Percentiles rank a stretch among this genome's conserved stretches.
Evolutionary conservation across 257 asterid species (phyloP).

Genomic region (Sherardia arvensis): DNA sequence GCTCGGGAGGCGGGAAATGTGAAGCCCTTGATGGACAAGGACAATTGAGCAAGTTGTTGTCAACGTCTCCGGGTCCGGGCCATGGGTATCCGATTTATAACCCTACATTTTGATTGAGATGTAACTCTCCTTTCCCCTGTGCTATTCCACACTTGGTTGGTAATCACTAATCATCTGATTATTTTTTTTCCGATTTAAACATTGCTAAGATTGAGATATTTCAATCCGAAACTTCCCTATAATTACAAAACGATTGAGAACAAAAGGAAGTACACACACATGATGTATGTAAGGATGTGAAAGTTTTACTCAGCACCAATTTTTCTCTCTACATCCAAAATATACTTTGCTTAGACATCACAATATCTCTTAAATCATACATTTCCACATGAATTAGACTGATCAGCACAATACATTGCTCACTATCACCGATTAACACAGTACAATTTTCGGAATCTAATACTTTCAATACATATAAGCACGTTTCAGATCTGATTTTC

Average conservation of each 20-base stretch:
- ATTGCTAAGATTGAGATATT: neutral
- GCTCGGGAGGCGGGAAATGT: neutral
- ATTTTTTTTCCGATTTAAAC: too few species aligned
- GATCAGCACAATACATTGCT: too few species aligned
- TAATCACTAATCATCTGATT: neutral
- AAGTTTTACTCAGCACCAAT: neutral
- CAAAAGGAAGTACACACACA: neutral
- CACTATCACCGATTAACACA: too few species aligned
- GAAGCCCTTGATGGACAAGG: slow-evolving; percentile 3
- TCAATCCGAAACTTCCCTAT: neutral
- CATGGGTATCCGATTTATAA: neutral
- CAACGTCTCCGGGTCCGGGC: neutral
- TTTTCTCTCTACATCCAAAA: too few species aligned
- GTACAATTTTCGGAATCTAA: too few species aligned
- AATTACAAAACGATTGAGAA: neutral
- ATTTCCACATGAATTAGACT: too few species aligned
- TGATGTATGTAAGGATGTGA: neutral
- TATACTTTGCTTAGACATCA: too few species aligned
- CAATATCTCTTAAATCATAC: too few species aligned
- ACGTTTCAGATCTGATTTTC: too few species aligned
- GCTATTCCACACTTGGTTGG: neutral
- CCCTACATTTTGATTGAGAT: neutral
- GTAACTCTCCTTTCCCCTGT: neutral
- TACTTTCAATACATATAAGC: too few species aligned
- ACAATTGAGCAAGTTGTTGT: slow-evolving; percentile 8